Conservation (phyloP, 352 stramenopile species). For the Elongisporangium prolatum region DNA sequence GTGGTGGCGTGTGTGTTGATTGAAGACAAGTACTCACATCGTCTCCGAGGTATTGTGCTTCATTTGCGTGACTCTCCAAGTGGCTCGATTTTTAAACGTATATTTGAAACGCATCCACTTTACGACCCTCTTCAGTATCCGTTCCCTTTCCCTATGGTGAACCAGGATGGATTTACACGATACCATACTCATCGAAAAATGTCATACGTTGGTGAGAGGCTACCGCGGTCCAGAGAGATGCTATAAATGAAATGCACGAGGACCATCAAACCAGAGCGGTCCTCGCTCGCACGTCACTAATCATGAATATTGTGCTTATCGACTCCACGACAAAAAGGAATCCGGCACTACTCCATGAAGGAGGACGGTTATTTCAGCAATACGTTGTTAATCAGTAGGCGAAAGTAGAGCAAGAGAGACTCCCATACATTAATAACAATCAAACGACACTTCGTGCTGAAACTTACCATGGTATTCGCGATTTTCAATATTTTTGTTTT, state of each 20-base stretch:
- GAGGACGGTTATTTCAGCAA: constrained; percentile 11
- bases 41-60: too few species aligned
- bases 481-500: too few species aligned
- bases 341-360: neutral
- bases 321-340: constrained; percentile 3
- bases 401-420: constrained; percentile 10
- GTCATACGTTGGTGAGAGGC: too few species aligned
- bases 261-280: neutral
- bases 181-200: too few species aligned
- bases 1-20: too few species aligned
- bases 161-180: too few species aligned
- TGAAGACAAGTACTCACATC: too few species aligned
- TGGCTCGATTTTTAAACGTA: too few species aligned
- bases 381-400: constrained; percentile 9
- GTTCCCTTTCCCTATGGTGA: constrained; percentile 6
- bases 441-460: neutral
- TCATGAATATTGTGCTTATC: constrained; percentile 5
- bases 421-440: constrained; percentile 4
- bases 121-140: constrained; percentile 9
- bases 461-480: too few species aligned
- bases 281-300: constrained; percentile 2
- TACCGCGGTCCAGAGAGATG: constrained; percentile 2
- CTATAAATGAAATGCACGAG: constrained; percentile 3
- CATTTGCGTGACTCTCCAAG: too few species aligned
- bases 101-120: too few species aligned